Conservation (phyloP, 106 monocot species). For the Dactylorhiza incarnata region DNA sequence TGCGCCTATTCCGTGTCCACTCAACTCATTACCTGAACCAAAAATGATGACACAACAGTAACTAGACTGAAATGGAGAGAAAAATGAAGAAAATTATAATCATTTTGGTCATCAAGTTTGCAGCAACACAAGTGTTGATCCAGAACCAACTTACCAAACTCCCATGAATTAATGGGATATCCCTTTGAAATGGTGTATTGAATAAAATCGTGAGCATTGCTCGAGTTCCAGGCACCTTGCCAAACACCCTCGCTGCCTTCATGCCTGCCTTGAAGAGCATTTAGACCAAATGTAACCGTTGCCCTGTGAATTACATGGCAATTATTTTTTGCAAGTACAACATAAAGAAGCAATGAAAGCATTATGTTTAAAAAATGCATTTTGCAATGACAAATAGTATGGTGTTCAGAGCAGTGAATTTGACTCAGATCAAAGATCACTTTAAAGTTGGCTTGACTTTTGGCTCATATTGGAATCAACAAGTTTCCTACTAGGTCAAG, state of each 20-base stretch:
- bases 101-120: neutral
- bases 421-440: too few relatives aligned
- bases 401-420: too few relatives aligned
- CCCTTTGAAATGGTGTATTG: constrained; percentile 76
- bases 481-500: too few relatives aligned
- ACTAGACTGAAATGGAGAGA: neutral
- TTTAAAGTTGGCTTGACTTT: too few relatives aligned
- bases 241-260: constrained; percentile 18
- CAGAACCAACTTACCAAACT: constrained; percentile 58
- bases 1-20: constrained; percentile 71
- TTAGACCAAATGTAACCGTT: constrained; percentile 81
- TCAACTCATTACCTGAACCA: constrained; percentile 85
- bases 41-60: neutral
- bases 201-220: constrained; percentile 71
- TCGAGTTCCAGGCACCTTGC: constrained; percentile 77
- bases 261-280: constrained; percentile 74
- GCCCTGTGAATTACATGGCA: constrained; percentile 41
- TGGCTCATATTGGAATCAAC: too few relatives aligned
- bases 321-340: neutral
- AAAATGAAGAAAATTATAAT: neutral
- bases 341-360: neutral
- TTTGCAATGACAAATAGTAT: too few relatives aligned
- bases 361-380: too few relatives aligned
- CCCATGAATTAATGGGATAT: constrained; percentile 90
- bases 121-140: neutral